Percentiles rank a stretch among this genome's conserved stretches.
Conservation (phyloP, 306 rosid species). For the Sphenostylis stenocarpa region DNA sequence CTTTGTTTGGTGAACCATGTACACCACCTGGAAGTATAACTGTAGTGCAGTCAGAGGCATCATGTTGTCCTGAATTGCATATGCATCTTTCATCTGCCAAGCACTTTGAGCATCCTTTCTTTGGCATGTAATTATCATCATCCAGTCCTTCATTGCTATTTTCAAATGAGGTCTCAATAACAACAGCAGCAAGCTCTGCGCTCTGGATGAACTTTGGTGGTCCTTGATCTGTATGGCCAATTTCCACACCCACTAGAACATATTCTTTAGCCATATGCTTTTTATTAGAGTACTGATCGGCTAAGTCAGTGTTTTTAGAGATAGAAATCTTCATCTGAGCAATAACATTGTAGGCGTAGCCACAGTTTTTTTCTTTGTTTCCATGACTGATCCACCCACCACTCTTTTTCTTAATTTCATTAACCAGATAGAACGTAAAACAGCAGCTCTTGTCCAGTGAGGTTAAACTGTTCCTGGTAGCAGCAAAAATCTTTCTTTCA, state of each 20-base stretch:
- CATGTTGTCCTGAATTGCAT: constrained; percentile 41
- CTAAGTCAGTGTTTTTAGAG: constrained; percentile 42
- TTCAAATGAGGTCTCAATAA: constrained; percentile 55
- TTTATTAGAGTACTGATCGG: constrained; percentile 34
- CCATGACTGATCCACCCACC: constrained; percentile 82
- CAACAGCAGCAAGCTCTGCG: constrained; percentile 76
- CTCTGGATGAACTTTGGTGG: constrained; percentile 43
- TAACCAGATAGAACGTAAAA: constrained; percentile 74
- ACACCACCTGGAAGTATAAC: constrained; percentile 77
- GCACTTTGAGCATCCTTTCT: constrained; percentile 39
- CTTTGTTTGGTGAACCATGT: constrained; percentile 79
- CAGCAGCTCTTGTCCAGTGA: constrained; percentile 60
- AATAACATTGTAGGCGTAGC: constrained; percentile 63
- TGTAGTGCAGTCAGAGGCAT: constrained; percentile 29
- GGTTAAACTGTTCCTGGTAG: constrained; percentile 56
- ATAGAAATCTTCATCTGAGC: constrained; percentile 76
- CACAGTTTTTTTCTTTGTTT: constrained; percentile 55
- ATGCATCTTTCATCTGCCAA: constrained; percentile 40
- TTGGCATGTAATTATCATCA: constrained; percentile 32
- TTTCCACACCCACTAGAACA: constrained; percentile 60
- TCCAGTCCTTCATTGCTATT: constrained; percentile 36
- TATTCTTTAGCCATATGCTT: constrained; percentile 49
- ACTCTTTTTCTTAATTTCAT: constrained; percentile 76
- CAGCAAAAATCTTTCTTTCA: constrained; percentile 61
- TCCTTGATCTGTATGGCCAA: constrained; percentile 55